Percentiles rank a stretch among this genome's conserved stretches.
Conservation (phyloP, 805 yeast genomes). For the Myxozyma sirexii region DNA sequence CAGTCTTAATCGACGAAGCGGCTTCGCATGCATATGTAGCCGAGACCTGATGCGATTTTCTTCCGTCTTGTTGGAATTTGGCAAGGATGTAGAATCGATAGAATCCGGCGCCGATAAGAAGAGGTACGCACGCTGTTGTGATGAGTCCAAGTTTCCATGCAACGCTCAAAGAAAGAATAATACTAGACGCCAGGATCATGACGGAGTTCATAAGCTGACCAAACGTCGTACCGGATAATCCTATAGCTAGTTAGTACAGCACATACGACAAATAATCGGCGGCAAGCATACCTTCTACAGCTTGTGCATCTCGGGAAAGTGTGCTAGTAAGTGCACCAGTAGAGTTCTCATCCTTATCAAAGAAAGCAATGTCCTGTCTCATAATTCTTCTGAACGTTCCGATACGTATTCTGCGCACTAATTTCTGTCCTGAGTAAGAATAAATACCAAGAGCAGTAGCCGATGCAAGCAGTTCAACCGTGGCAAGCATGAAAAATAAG, state of each 20-base stretch:
- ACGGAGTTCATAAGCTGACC: constrained; percentile 42
- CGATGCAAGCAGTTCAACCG: constrained; percentile 31
- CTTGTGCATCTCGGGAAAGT: constrained; percentile 40
- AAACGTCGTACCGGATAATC: constrained; percentile 37
- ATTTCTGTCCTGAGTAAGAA: constrained; percentile 27
- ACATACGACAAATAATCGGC: neutral
- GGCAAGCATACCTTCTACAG: constrained; percentile 27
- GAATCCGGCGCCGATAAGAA: constrained; percentile 47
- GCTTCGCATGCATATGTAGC: constrained; percentile 45
- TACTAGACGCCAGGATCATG: constrained; percentile 40
- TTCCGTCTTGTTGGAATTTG: constrained; percentile 36
- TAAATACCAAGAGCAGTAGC: constrained; percentile 17
- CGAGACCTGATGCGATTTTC: constrained; percentile 13
- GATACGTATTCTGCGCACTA: constrained; percentile 37
- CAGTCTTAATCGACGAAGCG: constrained; percentile 48
- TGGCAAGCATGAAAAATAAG: constrained; percentile 36
- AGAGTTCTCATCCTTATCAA: constrained; percentile 38
- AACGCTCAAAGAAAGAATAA: constrained; percentile 45
- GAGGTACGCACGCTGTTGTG: constrained; percentile 43
- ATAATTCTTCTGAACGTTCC: constrained; percentile 34
- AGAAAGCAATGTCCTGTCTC: constrained; percentile 39
- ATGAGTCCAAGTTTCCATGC: constrained; percentile 50
- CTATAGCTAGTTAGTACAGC: neutral
- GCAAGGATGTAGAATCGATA: constrained; percentile 43
- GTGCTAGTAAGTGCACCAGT: constrained; percentile 38